phyloP scores from a whole-genome alignment of 2,329 filamentous ascomycete genomes.

The Cyphellophora attinorum region DNA sequence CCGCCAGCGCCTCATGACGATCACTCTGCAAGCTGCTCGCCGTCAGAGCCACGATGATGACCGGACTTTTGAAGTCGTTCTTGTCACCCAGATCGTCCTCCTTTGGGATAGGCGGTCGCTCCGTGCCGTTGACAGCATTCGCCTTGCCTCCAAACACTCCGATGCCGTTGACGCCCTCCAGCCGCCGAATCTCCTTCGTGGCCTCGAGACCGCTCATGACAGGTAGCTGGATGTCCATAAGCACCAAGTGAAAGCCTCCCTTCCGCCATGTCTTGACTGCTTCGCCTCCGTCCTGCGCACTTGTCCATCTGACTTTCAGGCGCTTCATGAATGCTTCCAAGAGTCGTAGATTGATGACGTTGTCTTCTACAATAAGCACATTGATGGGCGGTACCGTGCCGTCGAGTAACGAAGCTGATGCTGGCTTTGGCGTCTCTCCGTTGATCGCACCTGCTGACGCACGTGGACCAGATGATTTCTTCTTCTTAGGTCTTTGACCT shows the following conservation, averaged over 20 bases:
- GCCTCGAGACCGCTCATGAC: conserved; percentile 94
- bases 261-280: conserved; percentile 87
- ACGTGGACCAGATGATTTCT: conserved; percentile 27
- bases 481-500: conserved; percentile 38
- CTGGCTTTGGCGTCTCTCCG: conserved; percentile 21
- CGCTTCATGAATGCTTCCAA: conserved; percentile 93
- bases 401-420: conserved; percentile 59
- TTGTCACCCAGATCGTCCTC: conserved; percentile 59
- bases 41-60: conserved; percentile 95
- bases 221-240: conserved; percentile 98
- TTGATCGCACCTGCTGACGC: conserved; percentile 17
- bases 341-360: conserved; percentile 91
- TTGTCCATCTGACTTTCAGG: conserved; percentile 91
- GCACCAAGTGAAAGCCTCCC: conserved; percentile 87
- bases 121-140: conserved; percentile 5
- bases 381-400: conserved; percentile 89
- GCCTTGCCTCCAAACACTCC: conserved; percentile 57
- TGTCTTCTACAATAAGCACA: conserved; percentile 95
- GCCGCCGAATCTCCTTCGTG: conserved; percentile 81
- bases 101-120: conserved; percentile 10
- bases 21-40: conserved; percentile 92
- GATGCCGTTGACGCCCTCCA: conserved; percentile 85
- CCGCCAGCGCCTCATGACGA: conserved; percentile 85
- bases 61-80: conserved; percentile 81
- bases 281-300: conserved; percentile 90